A percentile compares a stretch with the other conserved stretches of the same genome.
Evolutionary conservation across 768 basidiomycete species (phyloP).

Genomic region (Russula olivacea): DNA sequence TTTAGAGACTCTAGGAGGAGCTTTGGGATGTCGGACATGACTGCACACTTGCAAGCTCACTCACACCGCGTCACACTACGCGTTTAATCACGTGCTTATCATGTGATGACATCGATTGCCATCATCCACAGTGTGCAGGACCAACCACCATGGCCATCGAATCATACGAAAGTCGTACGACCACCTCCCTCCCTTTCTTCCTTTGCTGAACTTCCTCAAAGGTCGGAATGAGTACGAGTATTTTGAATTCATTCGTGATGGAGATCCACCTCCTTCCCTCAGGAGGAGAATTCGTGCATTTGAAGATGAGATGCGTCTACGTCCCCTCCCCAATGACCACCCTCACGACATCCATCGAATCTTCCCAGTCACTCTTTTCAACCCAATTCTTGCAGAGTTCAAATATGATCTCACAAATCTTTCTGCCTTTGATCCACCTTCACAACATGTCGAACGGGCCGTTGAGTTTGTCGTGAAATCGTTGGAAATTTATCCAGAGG

Average conservation of each 20-base stretch:
- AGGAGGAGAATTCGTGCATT: not conserved
- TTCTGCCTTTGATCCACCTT: not conserved
- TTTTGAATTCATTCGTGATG: not conserved
- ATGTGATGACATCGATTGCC: not conserved
- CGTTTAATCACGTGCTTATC: not conserved
- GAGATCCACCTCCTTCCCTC: not conserved
- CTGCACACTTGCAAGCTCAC: not conserved
- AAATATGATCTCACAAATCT: not conserved
- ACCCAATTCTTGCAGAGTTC: not conserved
- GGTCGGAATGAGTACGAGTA: not conserved
- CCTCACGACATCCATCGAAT: not conserved
- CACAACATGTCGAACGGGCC: not conserved
- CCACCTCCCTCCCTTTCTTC: too few species aligned
- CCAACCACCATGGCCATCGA: not conserved
- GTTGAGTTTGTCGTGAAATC: not conserved
- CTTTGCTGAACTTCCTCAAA: too few species aligned
- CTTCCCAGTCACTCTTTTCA: not conserved
- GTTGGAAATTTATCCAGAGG: not conserved
- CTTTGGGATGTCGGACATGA: slow-evolving; percentile 61
- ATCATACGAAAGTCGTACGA: too few species aligned
- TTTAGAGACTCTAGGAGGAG: slow-evolving; percentile 69
- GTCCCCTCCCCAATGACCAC: not conserved
- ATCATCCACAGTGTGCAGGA: too few species aligned
- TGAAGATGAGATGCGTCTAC: not conserved
- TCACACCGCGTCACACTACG: not conserved